These are phyloP conservation scores for Termitomyces sp. DNA, from an alignment of 768 basidiomycete genomes.

Conservation along the genomic window DNA sequence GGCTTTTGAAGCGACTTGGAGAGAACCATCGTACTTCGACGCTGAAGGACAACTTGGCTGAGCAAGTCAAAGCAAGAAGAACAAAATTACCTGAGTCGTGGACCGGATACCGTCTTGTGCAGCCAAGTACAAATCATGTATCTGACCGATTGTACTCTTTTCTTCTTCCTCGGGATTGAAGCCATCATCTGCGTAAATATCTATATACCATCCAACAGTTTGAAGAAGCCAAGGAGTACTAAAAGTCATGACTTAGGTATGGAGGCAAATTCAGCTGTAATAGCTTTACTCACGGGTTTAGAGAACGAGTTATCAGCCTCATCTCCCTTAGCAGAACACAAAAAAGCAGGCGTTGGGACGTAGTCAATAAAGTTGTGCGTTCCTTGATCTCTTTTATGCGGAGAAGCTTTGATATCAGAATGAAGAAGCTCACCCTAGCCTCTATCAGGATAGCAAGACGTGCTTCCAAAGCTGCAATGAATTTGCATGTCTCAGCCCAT, in stretches of 20 bases:
- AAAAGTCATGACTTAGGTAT: neutral
- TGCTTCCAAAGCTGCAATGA: slow-evolving; percentile 51
- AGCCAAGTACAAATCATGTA: slow-evolving; percentile 47
- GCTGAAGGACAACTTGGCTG: slow-evolving; percentile 22
- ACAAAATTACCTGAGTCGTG: slow-evolving; percentile 34
- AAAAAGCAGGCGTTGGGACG: slow-evolving; percentile 56
- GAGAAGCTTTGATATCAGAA: neutral
- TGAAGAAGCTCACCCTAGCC: slow-evolving; percentile 40
- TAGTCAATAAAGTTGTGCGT: slow-evolving; percentile 39
- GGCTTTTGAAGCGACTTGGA: slow-evolving; percentile 22
- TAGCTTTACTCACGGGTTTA: slow-evolving; percentile 47
- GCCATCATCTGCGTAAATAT: slow-evolving; percentile 28
- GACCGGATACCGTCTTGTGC: slow-evolving; percentile 42
- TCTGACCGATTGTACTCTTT: slow-evolving; percentile 31
- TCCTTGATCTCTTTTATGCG: slow-evolving; percentile 37
- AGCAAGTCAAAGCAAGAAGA: slow-evolving; percentile 11
- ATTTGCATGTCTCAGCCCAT: slow-evolving; percentile 32
- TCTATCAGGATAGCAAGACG: slow-evolving; percentile 52
- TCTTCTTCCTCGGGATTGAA: slow-evolving; percentile 41
- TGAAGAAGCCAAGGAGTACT: slow-evolving; percentile 45
- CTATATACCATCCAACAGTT: slow-evolving; percentile 39
- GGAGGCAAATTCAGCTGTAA: neutral
- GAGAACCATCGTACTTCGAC: slow-evolving; percentile 37
- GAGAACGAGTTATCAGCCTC: slow-evolving; percentile 54
- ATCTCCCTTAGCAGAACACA: slow-evolving; percentile 61